Base-by-base conservation (phyloP, 352 stramenopile species). In the Phytophthora citrophthora region DNA sequence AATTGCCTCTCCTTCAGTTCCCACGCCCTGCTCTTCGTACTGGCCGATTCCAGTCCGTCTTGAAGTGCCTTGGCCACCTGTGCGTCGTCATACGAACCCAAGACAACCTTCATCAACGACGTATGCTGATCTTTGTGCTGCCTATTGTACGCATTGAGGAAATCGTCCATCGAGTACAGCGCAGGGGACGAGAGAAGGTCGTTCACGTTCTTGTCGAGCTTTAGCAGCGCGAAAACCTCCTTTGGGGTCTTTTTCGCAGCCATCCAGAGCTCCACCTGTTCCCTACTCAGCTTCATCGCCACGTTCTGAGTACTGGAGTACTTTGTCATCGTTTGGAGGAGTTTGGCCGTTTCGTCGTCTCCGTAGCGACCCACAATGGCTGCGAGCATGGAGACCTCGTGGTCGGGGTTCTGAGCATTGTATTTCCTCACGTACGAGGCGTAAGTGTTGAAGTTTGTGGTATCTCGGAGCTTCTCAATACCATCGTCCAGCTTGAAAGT, bases 251-350 rank as follows among this genome's bases (percentile, higher is more conserved):
- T 15, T 6, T 40, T 38, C 12, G 8, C 18, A 3, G 51, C 16
- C 38, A 58, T 7, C 38, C 51, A 57, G 12, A 23, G 20, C 13
- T 36, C 26, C 39, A 51, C 48, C 31, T 49, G n/a, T 31, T 41
- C 36, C 11, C 7, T 18, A 18, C n/a, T 7, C 36, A 41, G 12
- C 18, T n/a, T 18, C 13, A 3, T 41, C n/a, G 36, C 39, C 7
- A 45, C 39, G 16, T 9, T 16, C 16, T 45, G 15, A 1, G 39
- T 24, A 45, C 39, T 45, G 41, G 36, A 8, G n/a, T 18, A 7
- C 8, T 7, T 41, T 3, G 5, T 8, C 11, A 18, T 10, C 0
- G 36, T 41, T 11, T 41, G 36, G 20, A 41, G 15, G 13, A 41
- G n/a, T 18, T 41, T 41, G 4, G 36, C 36, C 12, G n/a, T 8